Base-by-base conservation (phyloP, 2,329 filamentous ascomycete genomes). In the Curvularia spicifera region DNA sequence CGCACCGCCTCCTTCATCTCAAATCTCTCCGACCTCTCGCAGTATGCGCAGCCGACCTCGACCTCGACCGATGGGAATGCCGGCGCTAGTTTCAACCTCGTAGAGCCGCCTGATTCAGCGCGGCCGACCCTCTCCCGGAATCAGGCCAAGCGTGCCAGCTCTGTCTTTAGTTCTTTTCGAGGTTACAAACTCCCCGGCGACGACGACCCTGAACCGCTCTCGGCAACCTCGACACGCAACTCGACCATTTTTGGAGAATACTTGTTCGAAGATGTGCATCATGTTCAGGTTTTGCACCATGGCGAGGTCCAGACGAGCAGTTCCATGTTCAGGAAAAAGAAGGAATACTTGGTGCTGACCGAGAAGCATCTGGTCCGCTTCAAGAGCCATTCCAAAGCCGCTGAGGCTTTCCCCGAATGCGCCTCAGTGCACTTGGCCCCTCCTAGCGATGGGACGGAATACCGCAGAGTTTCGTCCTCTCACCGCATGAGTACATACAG, bases 291-390 rank as follows among this genome's bases (percentile, higher is more conserved):
- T 20, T 75, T 90, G 37, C 83, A 88, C 61, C 85, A 90, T 77
- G 89, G 88, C 37, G 88, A 90, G 70, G 85, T 90, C 15, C 88
- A 91, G 75, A 90, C 86, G 12, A 87, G 86, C 48, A 87, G 85
- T 55, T 85, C 85, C 59, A 85, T 91, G 82, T 89, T 90, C 76
- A 81, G 88, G 71, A 90, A 89, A 78, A 89, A 88, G 78, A 88
- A 84, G 75, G 88, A 91, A 72, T 91, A 89, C 67, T 78, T 91
- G 53, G 89, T 91, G 13, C 78, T 91, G 63, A 91, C 88, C 6
- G 88, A 90, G 63, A 85, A 83, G 5, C 86, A 90, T 72, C 77
- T 91, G 54, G 77, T 90, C 53, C 83, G 88, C 12, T 90, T 89
- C 79, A 89, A 90, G 74, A 89, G 80, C 67, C 86, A 89, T 65